Evolutionary conservation across 768 basidiomycete species (phyloP), one percentile per base, ranked within the genome.

Genomic region (Xerocomus spinulosus): DNA sequence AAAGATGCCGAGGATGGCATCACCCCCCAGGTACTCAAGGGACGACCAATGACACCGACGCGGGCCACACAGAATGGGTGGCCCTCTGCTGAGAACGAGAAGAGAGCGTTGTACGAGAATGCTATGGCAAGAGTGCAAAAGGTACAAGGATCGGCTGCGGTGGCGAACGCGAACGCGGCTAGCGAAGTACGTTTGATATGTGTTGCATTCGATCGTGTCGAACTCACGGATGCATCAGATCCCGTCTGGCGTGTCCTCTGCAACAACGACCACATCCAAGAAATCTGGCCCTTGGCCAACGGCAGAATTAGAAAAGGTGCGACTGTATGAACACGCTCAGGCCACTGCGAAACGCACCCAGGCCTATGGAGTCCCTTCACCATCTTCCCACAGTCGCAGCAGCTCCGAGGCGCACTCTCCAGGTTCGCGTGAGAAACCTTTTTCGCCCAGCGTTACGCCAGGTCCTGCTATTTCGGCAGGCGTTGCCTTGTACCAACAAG

Each of bases 291-390:
- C 59, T 17, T 90, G 85, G 85, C 71, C 71, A 7, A 76, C 82
- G 1, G 86, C 90, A 0, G 88, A 89, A 64, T 78, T 82, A 46
- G 89, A 92, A 61, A 91, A 92, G 57, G 66, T 76, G 2, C 73
- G 76, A n/a, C 60, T 88, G n/a, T 89, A 77, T 63, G 72, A 84
- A 42, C 63, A 80, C 41, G 87, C 88, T 0, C 82, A 83, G 57
- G 79, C 76, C 1, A 81, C 77, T n/a, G 88, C 81, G 2, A 73
- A 71, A 46, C 74, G 72, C 44, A 77, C 77, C 5, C 86, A 85
- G 57, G 78, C 73, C 6, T 57, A 48, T 18, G 71, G 65, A 1
- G 57, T 62, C 13, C 59, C 61, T 7, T 59, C 60, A 9, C 51
- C 57, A 26, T 60, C 59, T 26, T 15, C 51, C 20, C 61, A 61